Evolutionary conservation across 2,329 filamentous ascomycete genomes (phyloP).

Genomic region (Colletotrichum chlorophyti): DNA sequence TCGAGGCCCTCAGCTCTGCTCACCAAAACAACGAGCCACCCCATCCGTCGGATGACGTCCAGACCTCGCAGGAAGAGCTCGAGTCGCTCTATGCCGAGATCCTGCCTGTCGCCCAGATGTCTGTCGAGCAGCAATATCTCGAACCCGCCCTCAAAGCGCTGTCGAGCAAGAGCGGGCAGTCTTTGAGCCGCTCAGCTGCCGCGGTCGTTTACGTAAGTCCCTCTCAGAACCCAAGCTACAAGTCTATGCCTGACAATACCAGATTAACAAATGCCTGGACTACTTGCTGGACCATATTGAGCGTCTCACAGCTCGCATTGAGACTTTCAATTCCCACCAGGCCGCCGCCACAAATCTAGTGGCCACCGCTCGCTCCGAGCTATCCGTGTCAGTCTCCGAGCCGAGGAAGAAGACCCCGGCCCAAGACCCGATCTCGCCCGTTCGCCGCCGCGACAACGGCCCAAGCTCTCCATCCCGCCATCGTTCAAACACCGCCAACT

Average conservation of each 20-base stretch:
- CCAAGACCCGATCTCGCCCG: constrained; percentile 42
- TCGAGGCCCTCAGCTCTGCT: constrained; percentile 50
- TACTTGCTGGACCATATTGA: constrained; percentile 56
- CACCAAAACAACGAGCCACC: constrained; percentile 42
- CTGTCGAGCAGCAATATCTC: constrained; percentile 71
- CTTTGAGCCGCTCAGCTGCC: constrained; percentile 50
- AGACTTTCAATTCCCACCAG: constrained; percentile 55
- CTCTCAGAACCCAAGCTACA: neutral
- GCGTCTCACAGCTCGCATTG: constrained; percentile 48
- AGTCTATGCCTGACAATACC: constrained; percentile 31
- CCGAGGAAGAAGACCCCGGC: constrained; percentile 32
- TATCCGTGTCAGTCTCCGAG: constrained; percentile 37
- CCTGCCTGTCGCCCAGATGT: constrained; percentile 73
- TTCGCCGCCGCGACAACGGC: constrained; percentile 33
- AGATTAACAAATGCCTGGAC: constrained; percentile 60
- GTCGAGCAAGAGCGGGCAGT: constrained; percentile 50
- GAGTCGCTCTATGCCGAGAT: constrained; percentile 75
- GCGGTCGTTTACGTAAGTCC: constrained; percentile 59
- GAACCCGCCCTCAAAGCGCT: constrained; percentile 62
- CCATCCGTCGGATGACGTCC: constrained; percentile 37
- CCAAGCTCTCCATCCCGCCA: constrained; percentile 42
- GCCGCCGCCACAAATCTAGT: constrained; percentile 45
- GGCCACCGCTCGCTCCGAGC: constrained; percentile 51
- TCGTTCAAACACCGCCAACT: constrained; percentile 36
- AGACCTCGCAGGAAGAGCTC: constrained; percentile 66